Percentiles rank a stretch among this genome's conserved stretches.
phyloP scores from a whole-genome alignment of 495 filamentous ascomycete genomes.

The Letharia lupina region DNA sequence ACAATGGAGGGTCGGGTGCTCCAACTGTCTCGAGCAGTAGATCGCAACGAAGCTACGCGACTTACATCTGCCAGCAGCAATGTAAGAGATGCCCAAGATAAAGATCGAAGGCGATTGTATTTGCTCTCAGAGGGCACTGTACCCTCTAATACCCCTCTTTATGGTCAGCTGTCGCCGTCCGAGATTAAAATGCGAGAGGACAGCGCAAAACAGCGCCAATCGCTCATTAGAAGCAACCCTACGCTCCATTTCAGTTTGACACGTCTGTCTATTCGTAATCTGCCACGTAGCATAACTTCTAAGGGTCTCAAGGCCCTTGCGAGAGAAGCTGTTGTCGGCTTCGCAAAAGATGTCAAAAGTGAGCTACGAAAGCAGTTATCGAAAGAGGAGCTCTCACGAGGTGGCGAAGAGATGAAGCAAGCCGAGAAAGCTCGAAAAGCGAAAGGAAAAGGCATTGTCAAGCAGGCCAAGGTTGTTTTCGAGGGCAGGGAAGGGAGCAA shows the following conservation, averaged over 20 bases:
- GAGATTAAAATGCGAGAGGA: conserved; percentile 85
- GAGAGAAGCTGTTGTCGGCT: conserved; percentile 81
- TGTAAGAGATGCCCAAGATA: conserved; percentile 58
- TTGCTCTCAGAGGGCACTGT: conserved; percentile 83
- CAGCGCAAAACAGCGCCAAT: conserved; percentile 79
- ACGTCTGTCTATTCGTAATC: conserved; percentile 87
- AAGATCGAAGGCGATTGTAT: conserved; percentile 88
- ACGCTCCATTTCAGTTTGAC: conserved; percentile 83
- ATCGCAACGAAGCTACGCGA: conserved; percentile 63
- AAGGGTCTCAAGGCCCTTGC: conserved; percentile 90
- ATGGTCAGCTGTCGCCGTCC: conserved; percentile 62
- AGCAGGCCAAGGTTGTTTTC: conserved; percentile 89
- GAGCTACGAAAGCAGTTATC: conserved; percentile 66
- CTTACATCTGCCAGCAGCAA: conserved; percentile 61
- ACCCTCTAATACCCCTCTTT: conserved; percentile 58
- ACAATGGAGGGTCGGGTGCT: conserved; percentile 83
- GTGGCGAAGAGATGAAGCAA: conserved; percentile 66
- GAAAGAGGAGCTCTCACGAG: conserved; percentile 74
- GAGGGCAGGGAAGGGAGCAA: conserved; percentile 77
- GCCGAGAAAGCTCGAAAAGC: conserved; percentile 68
- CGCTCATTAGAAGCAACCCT: conserved; percentile 82
- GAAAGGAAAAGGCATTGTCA: conserved; percentile 88
- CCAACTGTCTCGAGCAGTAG: conserved; percentile 75
- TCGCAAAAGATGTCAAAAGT: conserved; percentile 79
- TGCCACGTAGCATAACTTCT: conserved; percentile 72